Base-by-base conservation (phyloP, 179 eudicot genomes). In the Actinidia arguta region DNA sequence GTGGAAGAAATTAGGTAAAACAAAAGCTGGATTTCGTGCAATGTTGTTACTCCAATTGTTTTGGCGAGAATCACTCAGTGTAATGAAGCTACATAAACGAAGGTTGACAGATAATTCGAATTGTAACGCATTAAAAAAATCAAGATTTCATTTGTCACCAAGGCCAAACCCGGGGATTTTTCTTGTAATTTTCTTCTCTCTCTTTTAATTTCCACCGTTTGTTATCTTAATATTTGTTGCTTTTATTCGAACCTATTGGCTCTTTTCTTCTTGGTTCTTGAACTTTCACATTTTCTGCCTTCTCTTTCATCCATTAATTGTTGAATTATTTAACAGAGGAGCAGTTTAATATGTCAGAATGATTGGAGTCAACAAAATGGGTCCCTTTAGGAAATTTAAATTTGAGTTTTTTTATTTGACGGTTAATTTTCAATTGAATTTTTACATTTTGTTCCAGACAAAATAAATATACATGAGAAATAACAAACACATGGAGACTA, bases 381-480 rank as follows among this genome's bases (percentile, higher is more conserved):
- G 78, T 42, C 4, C 17, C 16, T 8, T 8, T 27, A 16, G 4
- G 62, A 25, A 44, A 75, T 31, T 8, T 74, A 74, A 74, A 18
- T 18, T 1, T 1, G 6, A 44, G 16, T 58, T 76, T 39, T 31
- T 56, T 58, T n/a, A n/a, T 12, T 58, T 59, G 67, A n/a, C 52
- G 79, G 79, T 76, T 56, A 76, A 59, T 76, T 42, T 54, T 55
- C 27, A 76, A 76, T 31, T 11, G 44, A 58, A 31, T 36, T 17
- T 24, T 64, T 5, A 11, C 62, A 13, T 62, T 59, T 76, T 54
- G 1, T 27, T 36, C 4, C 51, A 22, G 22, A 24, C 31, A 6
- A 76, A 31, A 18, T 27, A 46, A n/a, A 56, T 8, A 56, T 39
- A 31, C 18, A 3, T 22, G 42, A 56, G 58, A 76, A 58, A n/a